Base-by-base conservation (phyloP, 176 grass and related monocot species). In the Thinopyrum elongatum region DNA sequence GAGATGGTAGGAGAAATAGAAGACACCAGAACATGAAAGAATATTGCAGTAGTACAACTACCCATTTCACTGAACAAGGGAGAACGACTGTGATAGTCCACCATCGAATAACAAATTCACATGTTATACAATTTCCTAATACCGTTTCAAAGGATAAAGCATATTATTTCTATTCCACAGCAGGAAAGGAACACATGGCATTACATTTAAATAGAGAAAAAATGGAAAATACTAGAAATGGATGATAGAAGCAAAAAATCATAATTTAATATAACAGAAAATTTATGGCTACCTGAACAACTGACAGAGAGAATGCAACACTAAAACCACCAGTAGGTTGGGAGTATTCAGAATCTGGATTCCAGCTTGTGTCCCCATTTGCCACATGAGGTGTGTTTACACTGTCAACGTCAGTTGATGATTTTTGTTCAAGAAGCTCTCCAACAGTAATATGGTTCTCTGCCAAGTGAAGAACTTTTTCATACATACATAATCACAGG, bases 391-490 rank as follows among this genome's bases (percentile, higher is more conserved):
- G 86, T 80, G 91, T 91, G 86, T 91, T 92, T 67, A 77, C 57
- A 78, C 81, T 88, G 41, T 90, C 90, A 83, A 88, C 85, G 81
- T 91, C 91, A 82, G 88, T 77, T 74, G 89, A 91, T 71, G 86
- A 90, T 85, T 96, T 98, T 86, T 90, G 78, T 80, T 98, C 97
- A 86, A 98, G 92, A 74, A 98, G 93, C 72, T 98, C 94, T 7
- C 97, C 97, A 60, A 98, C 90, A 81, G 86, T 90, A 80, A 98
- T 91, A 87, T 98, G 97, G 77, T 98, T 98, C 68, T 96, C 93
- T 98, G 84, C 78, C 59, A 87, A 85, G 58, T 39, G 22, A 84
- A 87, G 70, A 76, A 65, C 23, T 60, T 83, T 66, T 57, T 86
- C 82, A 90, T 44, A 30, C 76, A 76, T 83, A 79, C 34, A 77